Conservation (phyloP, 176 grass and related monocot species). For the Carex kokanica region DNA sequence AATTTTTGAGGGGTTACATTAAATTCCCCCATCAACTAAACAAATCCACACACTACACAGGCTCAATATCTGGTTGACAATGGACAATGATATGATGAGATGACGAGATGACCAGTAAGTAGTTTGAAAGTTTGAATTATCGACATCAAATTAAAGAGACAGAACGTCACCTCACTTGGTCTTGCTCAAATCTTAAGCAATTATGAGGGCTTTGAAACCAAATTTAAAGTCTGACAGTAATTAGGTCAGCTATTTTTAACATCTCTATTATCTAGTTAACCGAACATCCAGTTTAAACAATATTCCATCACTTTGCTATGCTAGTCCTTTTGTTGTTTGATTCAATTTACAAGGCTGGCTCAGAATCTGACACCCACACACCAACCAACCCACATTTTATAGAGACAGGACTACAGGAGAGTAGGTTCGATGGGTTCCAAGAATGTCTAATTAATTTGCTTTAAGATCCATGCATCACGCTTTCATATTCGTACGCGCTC, state of each 20-base stretch:
- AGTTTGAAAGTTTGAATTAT: conserved; percentile 17
- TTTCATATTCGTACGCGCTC: too few species aligned
- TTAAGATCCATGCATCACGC: too few species aligned
- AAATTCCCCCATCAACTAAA: too few species aligned
- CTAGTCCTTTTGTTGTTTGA: neutral
- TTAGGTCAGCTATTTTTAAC: neutral
- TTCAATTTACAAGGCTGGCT: too few species aligned
- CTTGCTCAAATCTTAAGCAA: neutral
- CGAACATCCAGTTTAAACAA: neutral
- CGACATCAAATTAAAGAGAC: conserved; percentile 16
- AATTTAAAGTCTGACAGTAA: neutral
- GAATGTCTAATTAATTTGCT: too few species aligned
- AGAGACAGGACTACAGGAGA: neutral
- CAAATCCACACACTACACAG: neutral
- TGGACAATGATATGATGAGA: too few species aligned
- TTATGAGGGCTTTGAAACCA: neutral
- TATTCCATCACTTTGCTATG: too few species aligned
- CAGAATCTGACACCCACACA: too few species aligned
- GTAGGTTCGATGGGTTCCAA: too few species aligned
- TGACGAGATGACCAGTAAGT: neutral
- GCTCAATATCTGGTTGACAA: neutral
- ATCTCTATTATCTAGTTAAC: neutral
- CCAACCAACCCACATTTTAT: neutral
- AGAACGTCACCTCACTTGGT: neutral
- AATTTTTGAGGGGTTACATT: too few species aligned